phyloP scores from a whole-genome alignment of 108 stramenopile genomes.

The Skeletonema marinoi region DNA sequence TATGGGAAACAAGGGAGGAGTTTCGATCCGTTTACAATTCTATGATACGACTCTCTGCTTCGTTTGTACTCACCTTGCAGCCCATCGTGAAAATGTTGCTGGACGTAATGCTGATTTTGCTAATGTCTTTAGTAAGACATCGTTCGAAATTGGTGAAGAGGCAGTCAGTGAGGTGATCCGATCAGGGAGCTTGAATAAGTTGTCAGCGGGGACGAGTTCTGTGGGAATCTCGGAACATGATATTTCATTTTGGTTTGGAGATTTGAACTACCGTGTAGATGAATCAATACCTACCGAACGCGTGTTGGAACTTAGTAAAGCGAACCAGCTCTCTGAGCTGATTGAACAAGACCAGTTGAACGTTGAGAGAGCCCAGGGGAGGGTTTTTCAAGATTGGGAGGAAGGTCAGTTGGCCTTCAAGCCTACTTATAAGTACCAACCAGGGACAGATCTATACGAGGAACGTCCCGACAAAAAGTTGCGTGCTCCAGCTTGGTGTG shows the following conservation, averaged over 20 bases:
- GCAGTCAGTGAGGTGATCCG: conserved; percentile 84
- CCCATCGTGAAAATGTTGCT: conserved; percentile 96
- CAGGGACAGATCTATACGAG: conserved; percentile 94
- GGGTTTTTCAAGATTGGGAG: conserved; percentile 94
- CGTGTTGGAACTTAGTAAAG: conserved; percentile 72
- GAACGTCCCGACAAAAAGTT: conserved; percentile 97
- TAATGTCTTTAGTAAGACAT: conserved; percentile 77
- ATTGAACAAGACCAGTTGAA: conserved; percentile 95
- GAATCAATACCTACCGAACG: conserved; percentile 85
- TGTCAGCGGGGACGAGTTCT: conserved; percentile 56
- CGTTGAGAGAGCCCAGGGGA: conserved; percentile 87
- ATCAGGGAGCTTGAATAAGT: conserved; percentile 62
- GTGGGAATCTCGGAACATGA: conserved; percentile 91
- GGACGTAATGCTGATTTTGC: conserved; percentile 95
- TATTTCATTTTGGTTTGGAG: conserved; percentile 96
- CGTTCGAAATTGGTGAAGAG: conserved; percentile 89
- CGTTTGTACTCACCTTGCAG: conserved; percentile 95
- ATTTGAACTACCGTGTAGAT: conserved; percentile 97
- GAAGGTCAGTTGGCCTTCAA: conserved; percentile 88
- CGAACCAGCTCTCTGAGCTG: conserved; percentile 66
- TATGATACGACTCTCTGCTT: conserved; percentile 95
- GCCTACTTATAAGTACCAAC: conserved; percentile 99
- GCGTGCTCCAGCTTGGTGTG: conserved; percentile 99
- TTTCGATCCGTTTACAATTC: conserved; percentile 82
- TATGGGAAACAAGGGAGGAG: conserved; percentile 99